Evolutionary conservation across 257 asterid species (phyloP).

Genomic region (Penstemon davidsonii): DNA sequence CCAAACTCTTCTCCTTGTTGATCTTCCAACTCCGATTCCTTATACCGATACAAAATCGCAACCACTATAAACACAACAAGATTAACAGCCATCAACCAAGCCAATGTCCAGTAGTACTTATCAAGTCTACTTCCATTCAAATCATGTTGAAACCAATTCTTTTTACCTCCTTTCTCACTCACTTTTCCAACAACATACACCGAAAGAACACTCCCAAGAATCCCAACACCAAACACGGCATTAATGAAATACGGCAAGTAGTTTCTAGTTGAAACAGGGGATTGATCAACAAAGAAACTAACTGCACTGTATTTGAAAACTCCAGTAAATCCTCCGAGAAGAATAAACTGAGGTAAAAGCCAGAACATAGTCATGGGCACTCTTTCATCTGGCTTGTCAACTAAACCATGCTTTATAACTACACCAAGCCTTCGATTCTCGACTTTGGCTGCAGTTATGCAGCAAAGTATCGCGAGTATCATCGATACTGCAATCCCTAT

Average conservation of each 20-base stretch:
- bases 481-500: conserved; percentile 38
- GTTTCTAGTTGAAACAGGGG: conserved; percentile 22
- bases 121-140: conserved; percentile 46
- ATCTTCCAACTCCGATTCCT: conserved; percentile 29
- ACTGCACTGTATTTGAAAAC: conserved; percentile 25
- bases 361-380: conserved; percentile 51
- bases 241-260: conserved; percentile 28
- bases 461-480: conserved; percentile 42
- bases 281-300: conserved; percentile 35
- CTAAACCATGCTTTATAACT: conserved; percentile 35
- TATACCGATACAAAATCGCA: conserved; percentile 30
- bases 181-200: conserved; percentile 43
- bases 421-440: conserved; percentile 44
- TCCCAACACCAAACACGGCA: conserved; percentile 34
- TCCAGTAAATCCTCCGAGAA: conserved; percentile 34
- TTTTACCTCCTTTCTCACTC: conserved; percentile 39
- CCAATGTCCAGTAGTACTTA: conserved; percentile 47
- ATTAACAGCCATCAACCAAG: conserved; percentile 45
- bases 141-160: conserved; percentile 45
- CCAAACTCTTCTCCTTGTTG: conserved; percentile 23
- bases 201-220: conserved; percentile 29
- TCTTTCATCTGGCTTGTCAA: conserved; percentile 39
- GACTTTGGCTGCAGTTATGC: conserved; percentile 52
- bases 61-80: conserved; percentile 34
- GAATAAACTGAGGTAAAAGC: conserved; percentile 46